Evolutionary conservation across 768 basidiomycete genomes (phyloP), one percentile per base, ranked within the genome.

Genomic region (Myochromella boudieri): DNA sequence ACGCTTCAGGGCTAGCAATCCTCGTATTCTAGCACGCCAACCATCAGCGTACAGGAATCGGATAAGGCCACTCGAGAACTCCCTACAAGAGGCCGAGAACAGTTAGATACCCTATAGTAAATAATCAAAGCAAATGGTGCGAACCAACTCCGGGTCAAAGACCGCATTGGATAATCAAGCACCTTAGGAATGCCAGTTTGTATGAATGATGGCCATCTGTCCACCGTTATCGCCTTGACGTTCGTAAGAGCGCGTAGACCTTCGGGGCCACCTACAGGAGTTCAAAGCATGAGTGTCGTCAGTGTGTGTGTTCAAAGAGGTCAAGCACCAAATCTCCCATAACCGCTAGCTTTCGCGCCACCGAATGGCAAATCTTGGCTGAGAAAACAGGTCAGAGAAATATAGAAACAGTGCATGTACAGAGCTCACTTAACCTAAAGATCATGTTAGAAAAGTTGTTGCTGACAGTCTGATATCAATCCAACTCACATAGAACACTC

Each of bases 351-450:
- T 66, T 97, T 99, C 36, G 80, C 79, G 29, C 97, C 97, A 22
- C 97, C 97, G 52, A 99, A 99, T 8, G 97, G 95, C 52, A 95
- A 74, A 60, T 93, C 89, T 75, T 99, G 95, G 61, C 76, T 76
- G 53, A 29, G 55, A 42, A 43, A 33, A 21, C 18, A 26, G 24
- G 14, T 58, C 18, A 60, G 47, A 45, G 52, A 46, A 51, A 21
- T 41, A 51, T 34, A 41, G 33, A 11, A 15, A 31, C 17, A 48
- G 37, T 25, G 4, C n/a, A 43, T 57, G 7, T 60, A 42, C 52
- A 18, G 37, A 15, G 66, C 83, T 53, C 64, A 85, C 84, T 91
- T 89, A 52, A 90, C 66, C 85, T 87, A 52, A 39, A 21, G n/a
- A 47, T 40, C 44, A 29, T 20, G 45, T 45, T 14, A 54, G 49